Base-by-base conservation (phyloP, 306 rosid genomes). In the Medicago arabica region DNA sequence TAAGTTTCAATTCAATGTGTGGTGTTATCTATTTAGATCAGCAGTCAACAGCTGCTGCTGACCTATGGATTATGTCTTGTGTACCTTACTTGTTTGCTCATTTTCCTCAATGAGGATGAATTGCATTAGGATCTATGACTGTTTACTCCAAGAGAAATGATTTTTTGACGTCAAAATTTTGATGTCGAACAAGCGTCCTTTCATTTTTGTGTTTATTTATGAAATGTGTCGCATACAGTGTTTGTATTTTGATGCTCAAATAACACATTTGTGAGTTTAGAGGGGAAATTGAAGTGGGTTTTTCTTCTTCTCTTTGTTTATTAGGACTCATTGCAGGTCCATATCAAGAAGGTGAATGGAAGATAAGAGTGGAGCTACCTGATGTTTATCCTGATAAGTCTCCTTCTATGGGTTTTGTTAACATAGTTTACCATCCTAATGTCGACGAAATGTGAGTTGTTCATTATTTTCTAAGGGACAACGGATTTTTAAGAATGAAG, bases 371-470 rank as follows among this genome's bases (percentile, higher is more conserved):
- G 78, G 96, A 89, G 77, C 86, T 31, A n/a, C 96, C 92, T 1
- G 92, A 89, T 85, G 92, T 90, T 73, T 93, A 91, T 89, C 97
- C 97, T 76, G 88, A 89, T 49, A 89, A 89, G 79, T 93, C 93
- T 73, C 97, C 97, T 0, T 91, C 97, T 16, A 76, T 91, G 76
- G 96, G 96, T 60, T 93, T 93, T 83, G 36, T 88, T 60, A 91
- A 88, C 88, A 46, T 13, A 46, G 15, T 46, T 13, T 46, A 46
- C 51, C 16, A 46, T 46, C 51, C 51, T 46, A 46, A 93, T 87
- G 89, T 93, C 46, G 98, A 93, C 84, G 97, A 91, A 80, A 76
- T 84, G 97, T 93, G 90, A 91, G 97, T 86, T 28, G 25, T 54
- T 53, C 70, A 62, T 17, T 75, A 50, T 54, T 67, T 76, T 72